Base-by-base conservation (phyloP, 192 early-diverging fungal species). In the Lobulomyces angularis region DNA sequence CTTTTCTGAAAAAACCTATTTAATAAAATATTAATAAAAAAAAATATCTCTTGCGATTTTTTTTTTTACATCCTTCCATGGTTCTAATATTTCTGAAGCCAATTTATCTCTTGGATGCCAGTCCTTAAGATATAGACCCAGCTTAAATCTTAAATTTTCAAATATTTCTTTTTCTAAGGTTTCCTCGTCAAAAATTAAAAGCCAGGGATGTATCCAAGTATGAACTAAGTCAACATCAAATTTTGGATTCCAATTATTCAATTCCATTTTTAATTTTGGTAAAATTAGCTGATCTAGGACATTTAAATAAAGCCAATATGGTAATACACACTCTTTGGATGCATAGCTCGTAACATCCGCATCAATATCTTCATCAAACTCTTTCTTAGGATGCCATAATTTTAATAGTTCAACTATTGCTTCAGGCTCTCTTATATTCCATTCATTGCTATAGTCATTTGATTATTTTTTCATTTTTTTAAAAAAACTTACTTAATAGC, bases 181-280 rank as follows among this genome's bases (percentile, higher is more conserved):
- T n/a, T 45, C 25, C 35, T 71, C 68, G 9, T 57, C 66, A 8
- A 82, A 37, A 14, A 79, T 45, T 1, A 82, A 80, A 5, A 90
- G 53, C 87, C 87, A 90, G 0, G 84, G 84, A 45, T 81, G 82
- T 5, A 86, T 46, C 84, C 84, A 90, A 5, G 58, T 64, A 43
- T 90, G 82, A 1, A 83, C 53, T 55, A 69, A 67, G n/a, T 56
- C 50, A 1, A 55, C 51, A 41, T 77, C 66, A 1, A 53, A 50
- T 18, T 51, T 46, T 11, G 79, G 78, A 31, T 71, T 67, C 81
- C 80, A 86, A 7, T 62, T 39, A 0, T 74, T 68, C 5, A 91
- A 58, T 8, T 65, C 69, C 23, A 58, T 55, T 4, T 46, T 41
- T 2, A 91, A 61, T 44, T 91, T 91, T 8, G 88, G 88, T 25